These are phyloP conservation scores for Beauveria asiatica DNA, from an alignment of 2,329 filamentous ascomycete genomes.

Conservation along the genomic window DNA sequence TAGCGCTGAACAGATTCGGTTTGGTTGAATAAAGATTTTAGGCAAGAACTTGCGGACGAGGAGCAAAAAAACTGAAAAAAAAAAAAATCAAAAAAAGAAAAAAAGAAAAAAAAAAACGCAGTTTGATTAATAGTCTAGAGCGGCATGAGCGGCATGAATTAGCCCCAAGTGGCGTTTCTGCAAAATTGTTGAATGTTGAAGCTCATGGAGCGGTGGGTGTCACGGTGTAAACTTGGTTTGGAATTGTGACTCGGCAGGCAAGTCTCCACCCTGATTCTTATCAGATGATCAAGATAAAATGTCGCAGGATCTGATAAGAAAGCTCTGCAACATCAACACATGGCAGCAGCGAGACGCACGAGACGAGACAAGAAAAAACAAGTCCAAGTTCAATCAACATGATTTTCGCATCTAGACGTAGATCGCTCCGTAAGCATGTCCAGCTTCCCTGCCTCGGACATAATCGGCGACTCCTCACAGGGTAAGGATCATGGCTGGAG, in stretches of 20 bases:
- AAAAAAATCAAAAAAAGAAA: not conserved
- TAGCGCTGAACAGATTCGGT: too few relatives aligned
- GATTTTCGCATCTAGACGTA: not conserved
- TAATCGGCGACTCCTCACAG: not conserved
- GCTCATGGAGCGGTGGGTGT: not conserved
- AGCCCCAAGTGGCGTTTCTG: too few relatives aligned
- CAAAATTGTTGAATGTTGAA: not conserved
- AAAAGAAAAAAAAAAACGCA: not conserved
- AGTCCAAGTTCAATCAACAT: too few relatives aligned
- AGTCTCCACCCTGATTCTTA: conserved; percentile 5
- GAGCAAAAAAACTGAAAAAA: too few relatives aligned
- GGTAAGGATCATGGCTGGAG: not conserved
- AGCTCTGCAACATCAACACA: not conserved
- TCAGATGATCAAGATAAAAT: conserved; percentile 15
- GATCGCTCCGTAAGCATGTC: not conserved
- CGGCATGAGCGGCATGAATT: not conserved
- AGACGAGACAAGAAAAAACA: not conserved
- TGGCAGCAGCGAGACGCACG: not conserved
- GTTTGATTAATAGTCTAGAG: not conserved
- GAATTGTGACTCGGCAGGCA: not conserved
- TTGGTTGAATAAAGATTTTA: too few relatives aligned
- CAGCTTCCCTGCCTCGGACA: not conserved
- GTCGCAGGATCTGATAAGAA: conserved; percentile 12
- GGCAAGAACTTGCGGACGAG: too few relatives aligned
- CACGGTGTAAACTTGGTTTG: too few relatives aligned